Conservation (phyloP, 164 flowering plant genomes). For the Annona cherimola region DNA sequence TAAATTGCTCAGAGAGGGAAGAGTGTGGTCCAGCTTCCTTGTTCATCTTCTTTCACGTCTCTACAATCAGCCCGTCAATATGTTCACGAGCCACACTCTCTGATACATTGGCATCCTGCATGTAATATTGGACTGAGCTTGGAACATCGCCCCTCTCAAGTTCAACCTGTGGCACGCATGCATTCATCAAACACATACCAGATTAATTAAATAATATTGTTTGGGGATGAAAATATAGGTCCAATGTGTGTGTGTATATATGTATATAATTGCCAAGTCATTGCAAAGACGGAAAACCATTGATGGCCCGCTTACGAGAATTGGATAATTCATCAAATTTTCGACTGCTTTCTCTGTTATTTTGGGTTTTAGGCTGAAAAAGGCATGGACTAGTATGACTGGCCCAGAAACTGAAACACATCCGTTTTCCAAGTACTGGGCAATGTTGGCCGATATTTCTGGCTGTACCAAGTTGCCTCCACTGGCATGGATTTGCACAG, state of each 20-base stretch:
- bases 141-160: conserved; percentile 17
- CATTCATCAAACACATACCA: too few relatives aligned
- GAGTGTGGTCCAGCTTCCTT: neutral
- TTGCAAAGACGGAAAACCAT: conserved; percentile 37
- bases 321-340: conserved; percentile 12
- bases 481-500: conserved; percentile 37
- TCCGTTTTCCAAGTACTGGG: conserved; percentile 47
- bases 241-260: neutral
- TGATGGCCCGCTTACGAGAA: conserved; percentile 20
- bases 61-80: conserved; percentile 2
- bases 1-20: conserved; percentile 4
- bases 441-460: conserved; percentile 32
- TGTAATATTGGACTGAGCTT: conserved; percentile 15
- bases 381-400: conserved; percentile 26
- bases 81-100: conserved; percentile 15
- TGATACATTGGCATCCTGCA: conserved; percentile 8
- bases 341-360: conserved; percentile 10
- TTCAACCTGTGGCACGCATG: conserved; percentile 8
- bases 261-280: conserved; percentile 33
- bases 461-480: conserved; percentile 53
- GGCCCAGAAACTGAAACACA: conserved; percentile 48
- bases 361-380: conserved; percentile 14
- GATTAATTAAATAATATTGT: too few relatives aligned
- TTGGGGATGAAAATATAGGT: neutral
- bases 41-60: conserved; percentile 21